Evolutionary conservation across 331 rosid species (phyloP).

Genomic region (Malus hybrid): DNA sequence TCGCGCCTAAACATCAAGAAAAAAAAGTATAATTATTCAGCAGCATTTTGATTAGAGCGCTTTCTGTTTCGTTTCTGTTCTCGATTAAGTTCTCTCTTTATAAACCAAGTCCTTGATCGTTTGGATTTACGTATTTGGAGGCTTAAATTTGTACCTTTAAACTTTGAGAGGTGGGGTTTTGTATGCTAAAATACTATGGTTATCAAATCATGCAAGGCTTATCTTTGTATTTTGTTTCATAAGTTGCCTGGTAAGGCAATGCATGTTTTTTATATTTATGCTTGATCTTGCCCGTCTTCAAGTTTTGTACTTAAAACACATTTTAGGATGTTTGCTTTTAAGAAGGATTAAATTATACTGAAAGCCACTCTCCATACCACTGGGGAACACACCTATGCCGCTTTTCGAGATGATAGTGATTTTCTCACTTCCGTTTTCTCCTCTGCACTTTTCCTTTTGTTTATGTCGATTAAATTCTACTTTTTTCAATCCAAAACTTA

Average conservation of each 20-base stretch:
- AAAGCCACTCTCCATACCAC: too few relatives aligned
- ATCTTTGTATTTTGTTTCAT: background rate
- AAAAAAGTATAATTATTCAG: background rate
- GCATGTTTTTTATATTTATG: background rate
- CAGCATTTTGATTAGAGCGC: background rate
- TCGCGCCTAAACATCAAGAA: slow-evolving; percentile 24
- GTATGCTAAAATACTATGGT: background rate
- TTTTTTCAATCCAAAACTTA: too few relatives aligned
- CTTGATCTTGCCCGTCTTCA: background rate
- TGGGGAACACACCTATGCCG: too few relatives aligned
- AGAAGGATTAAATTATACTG: too few relatives aligned
- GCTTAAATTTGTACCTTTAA: background rate
- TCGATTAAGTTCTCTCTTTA: background rate
- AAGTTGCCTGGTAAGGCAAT: background rate
- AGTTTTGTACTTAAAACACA: background rate
- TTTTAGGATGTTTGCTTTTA: background rate
- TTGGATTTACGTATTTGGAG: background rate
- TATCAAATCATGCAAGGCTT: background rate
- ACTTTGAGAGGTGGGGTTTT: background rate
- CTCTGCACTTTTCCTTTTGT: too few relatives aligned
- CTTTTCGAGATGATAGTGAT: too few relatives aligned
- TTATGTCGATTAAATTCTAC: too few relatives aligned
- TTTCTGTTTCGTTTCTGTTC: background rate
- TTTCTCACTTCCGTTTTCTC: too few relatives aligned
- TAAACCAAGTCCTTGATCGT: background rate